A percentile compares a stretch with the other conserved stretches of the same genome.
Conservation (phyloP, 78 protist species). For the Dictyostelium discoideum region dicty_2.7 NC_007091.3:2805001-2805500, state of each 20-base stretch:
- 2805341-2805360: background rate
- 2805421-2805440: background rate
- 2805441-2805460: background rate
- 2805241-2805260: background rate
- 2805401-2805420: background rate
- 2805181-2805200: constrained; percentile 32
- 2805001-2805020: no score
- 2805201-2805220: constrained; percentile 46
- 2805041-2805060: background rate
- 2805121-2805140: background rate
- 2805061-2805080: background rate
- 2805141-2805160: background rate
- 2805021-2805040: background rate
- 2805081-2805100: background rate
- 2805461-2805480: background rate
- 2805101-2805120: background rate
- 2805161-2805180: background rate
- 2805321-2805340: background rate
- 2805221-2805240: constrained; percentile 64
- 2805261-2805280: background rate
- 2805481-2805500: background rate
- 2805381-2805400: background rate
- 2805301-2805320: background rate
- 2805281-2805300: background rate
- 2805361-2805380: background rate